Evolutionary conservation across 1,284 basidiomycete species (phyloP).

Genomic region (Grifola frondosa): DNA sequence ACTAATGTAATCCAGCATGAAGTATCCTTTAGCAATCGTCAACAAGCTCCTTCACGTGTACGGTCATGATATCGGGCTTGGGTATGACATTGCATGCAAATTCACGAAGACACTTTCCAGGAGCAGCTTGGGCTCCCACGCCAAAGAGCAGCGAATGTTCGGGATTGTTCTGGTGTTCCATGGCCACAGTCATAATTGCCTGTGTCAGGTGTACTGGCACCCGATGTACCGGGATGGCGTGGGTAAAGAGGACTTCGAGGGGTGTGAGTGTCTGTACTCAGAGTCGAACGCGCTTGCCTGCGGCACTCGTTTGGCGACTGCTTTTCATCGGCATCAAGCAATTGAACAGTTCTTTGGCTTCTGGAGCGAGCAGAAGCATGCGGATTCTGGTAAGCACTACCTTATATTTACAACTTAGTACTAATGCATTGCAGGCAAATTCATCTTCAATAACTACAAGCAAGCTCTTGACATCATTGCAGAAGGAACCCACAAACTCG

Average conservation of each 20-base stretch:
- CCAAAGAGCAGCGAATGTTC: slow-evolving; percentile 4
- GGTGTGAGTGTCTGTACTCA: slow-evolving; percentile 32
- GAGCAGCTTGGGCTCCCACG: slow-evolving; percentile 24
- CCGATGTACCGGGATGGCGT: slow-evolving; percentile 28
- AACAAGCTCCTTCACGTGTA: slow-evolving; percentile 24
- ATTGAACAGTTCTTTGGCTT: slow-evolving; percentile 16
- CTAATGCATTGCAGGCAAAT: slow-evolving; percentile 11
- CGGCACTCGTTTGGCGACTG: slow-evolving; percentile 19
- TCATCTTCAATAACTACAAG: slow-evolving; percentile 26
- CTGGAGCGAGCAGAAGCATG: slow-evolving; percentile 16
- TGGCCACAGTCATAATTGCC: slow-evolving; percentile 33
- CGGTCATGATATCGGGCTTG: slow-evolving; percentile 18
- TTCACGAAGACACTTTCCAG: slow-evolving; percentile 25
- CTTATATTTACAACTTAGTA: background rate
- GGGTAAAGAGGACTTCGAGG: slow-evolving; percentile 36
- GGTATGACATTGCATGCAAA: slow-evolving; percentile 37
- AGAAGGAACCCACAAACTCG: slow-evolving; percentile 4
- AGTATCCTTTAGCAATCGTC: slow-evolving; percentile 34
- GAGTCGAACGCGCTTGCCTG: slow-evolving; percentile 30
- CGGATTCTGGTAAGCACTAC: slow-evolving; percentile 5
- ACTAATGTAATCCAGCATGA: slow-evolving; percentile 25
- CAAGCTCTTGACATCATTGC: slow-evolving; percentile 19
- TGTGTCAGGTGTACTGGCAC: slow-evolving; percentile 33
- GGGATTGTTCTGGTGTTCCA: slow-evolving; percentile 31
- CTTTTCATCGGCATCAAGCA: slow-evolving; percentile 27